phyloP scores from a whole-genome alignment of 2,329 filamentous ascomycete genomes.

The Blumeriella jaapii region DNA sequence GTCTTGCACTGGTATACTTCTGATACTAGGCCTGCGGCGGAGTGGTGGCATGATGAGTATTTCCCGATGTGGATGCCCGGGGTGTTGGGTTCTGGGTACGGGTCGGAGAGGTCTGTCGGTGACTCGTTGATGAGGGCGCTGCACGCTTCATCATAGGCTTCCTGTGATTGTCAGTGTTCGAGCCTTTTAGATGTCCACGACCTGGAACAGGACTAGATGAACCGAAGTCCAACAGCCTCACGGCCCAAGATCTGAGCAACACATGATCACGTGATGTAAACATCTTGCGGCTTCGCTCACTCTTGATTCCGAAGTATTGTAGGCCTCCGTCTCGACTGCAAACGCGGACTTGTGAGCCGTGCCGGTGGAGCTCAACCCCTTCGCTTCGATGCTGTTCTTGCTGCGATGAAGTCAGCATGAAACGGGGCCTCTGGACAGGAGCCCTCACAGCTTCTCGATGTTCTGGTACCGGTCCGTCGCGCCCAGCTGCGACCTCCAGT shows the following conservation, averaged over 20 bases:
- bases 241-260: neutral
- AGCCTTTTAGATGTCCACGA: neutral
- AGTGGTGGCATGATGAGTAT: constrained; percentile 41
- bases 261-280: neutral
- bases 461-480: constrained; percentile 45
- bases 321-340: constrained; percentile 52
- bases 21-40: constrained; percentile 66
- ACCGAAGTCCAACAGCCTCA: too few relatives aligned
- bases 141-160: constrained; percentile 41
- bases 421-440: neutral
- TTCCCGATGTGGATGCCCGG: constrained; percentile 36
- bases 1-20: constrained; percentile 58
- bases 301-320: constrained; percentile 42
- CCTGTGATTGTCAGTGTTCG: constrained; percentile 33
- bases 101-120: constrained; percentile 1
- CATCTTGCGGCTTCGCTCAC: constrained; percentile 33
- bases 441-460: constrained; percentile 49
- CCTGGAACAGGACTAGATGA: neutral
- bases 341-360: constrained; percentile 44
- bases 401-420: constrained; percentile 10
- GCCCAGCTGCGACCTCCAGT: constrained; percentile 23
- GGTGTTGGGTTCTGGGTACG: constrained; percentile 4
- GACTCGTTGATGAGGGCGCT: constrained; percentile 19
- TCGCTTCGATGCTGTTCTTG: constrained; percentile 25
- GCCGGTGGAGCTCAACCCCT: constrained; percentile 34